Percentiles rank a stretch among this genome's conserved stretches.
These are phyloP conservation scores for Chenopodium formosanum DNA, from an alignment of 148 eudicot species.

Conservation along the genomic window DNA sequence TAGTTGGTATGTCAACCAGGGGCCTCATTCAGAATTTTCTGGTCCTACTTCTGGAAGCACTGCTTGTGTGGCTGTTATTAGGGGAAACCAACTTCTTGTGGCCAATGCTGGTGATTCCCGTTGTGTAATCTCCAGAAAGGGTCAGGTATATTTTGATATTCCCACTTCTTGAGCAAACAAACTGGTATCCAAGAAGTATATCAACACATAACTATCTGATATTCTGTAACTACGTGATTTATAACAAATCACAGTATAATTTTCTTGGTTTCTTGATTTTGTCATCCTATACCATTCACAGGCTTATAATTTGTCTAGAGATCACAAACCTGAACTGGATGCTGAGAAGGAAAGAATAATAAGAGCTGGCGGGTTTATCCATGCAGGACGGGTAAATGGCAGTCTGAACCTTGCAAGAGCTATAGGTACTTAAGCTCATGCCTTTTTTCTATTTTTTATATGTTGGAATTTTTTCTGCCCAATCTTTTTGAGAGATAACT, in stretches of 20 bases:
- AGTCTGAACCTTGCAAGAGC: slow-evolving; percentile 96
- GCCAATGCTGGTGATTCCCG: slow-evolving; percentile 99
- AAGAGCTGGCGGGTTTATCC: slow-evolving; percentile 96
- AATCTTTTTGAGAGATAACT: neutral
- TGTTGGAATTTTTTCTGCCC: neutral
- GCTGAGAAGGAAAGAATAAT: slow-evolving; percentile 82
- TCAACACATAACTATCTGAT: neutral
- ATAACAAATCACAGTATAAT: neutral
- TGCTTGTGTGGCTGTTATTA: slow-evolving; percentile 83
- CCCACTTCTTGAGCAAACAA: too few species aligned
- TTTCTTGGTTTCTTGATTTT: slow-evolving; percentile 9
- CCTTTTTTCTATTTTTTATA: neutral
- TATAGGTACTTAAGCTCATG: slow-evolving; percentile 58
- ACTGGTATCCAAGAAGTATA: neutral
- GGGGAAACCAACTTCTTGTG: slow-evolving; percentile 72
- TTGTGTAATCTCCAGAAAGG: slow-evolving; percentile 90
- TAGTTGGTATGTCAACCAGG: slow-evolving; percentile 41
- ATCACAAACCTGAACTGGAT: slow-evolving; percentile 98
- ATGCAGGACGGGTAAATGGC: slow-evolving; percentile 93
- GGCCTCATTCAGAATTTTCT: slow-evolving; percentile 95
- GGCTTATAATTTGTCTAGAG: slow-evolving; percentile 95
- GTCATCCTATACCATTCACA: slow-evolving; percentile 26
- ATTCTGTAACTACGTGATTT: neutral
- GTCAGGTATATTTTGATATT: slow-evolving; percentile 56
- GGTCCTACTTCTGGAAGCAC: slow-evolving; percentile 99